These are phyloP conservation scores for Claviceps quebecensis DNA, from an alignment of 2,329 filamentous ascomycete species.

Conservation along the genomic window DNA sequence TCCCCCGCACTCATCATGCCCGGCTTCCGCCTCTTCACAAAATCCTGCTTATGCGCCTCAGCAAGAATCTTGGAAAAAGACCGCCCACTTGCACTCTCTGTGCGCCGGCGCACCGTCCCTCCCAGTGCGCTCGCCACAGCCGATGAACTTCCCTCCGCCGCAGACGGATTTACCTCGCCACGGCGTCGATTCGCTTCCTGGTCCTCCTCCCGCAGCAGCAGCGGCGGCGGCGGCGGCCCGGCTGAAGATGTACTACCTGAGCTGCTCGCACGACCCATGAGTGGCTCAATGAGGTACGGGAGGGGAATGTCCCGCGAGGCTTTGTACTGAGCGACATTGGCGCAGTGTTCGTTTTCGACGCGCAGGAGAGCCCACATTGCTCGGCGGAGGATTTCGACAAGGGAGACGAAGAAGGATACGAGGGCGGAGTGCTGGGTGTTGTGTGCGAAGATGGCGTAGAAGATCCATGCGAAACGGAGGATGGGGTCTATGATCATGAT, in stretches of 20 bases:
- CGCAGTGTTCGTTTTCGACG: constrained; percentile 95
- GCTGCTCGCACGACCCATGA: constrained; percentile 29
- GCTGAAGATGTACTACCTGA: constrained; percentile 12
- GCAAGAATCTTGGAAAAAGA: constrained; percentile 54
- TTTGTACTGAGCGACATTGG: constrained; percentile 80
- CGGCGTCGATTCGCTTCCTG: constrained; percentile 9
- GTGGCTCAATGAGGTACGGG: constrained; percentile 53
- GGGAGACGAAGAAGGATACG: constrained; percentile 62
- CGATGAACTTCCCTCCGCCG: constrained; percentile 9
- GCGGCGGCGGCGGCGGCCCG: too few relatives aligned
- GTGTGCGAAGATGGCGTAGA: constrained; percentile 73
- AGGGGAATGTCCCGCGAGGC: constrained; percentile 78
- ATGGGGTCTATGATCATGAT: constrained; percentile 76
- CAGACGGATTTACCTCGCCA: constrained; percentile 3
- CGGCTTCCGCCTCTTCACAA: constrained; percentile 57
- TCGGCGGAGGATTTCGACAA: constrained; percentile 70
- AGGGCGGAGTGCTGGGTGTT: constrained; percentile 72
- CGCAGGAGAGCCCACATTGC: constrained; percentile 88
- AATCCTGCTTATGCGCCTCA: constrained; percentile 79
- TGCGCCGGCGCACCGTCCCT: constrained; percentile 17
- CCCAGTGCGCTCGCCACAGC: constrained; percentile 10
- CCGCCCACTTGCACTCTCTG: constrained; percentile 18
- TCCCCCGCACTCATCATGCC: constrained; percentile 7
- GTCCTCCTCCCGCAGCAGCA: neutral
- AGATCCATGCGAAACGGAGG: constrained; percentile 85